Evolutionary conservation across 306 rosid genomes (phyloP), one percentile per base, ranked within the genome.

Genomic region (Inga leiocalycina): DNA sequence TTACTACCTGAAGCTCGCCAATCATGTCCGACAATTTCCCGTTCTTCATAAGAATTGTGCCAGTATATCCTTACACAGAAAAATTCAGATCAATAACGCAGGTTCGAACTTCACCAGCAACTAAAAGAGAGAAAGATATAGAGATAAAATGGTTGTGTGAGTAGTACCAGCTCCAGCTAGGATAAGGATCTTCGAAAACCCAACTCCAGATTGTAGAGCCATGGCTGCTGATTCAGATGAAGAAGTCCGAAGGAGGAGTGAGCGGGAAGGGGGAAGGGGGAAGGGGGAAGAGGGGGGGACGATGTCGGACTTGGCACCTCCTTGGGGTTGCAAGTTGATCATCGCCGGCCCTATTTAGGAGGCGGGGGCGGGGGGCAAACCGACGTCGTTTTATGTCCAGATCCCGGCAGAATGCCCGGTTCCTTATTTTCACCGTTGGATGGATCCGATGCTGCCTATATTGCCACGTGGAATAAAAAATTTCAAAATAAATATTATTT

Each of bases 121-220:
- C 27, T 12, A 15, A 48, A 16, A 67, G 45, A 24, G 4, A 45
- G 27, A 59, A 30, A 57, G 30, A 57, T 14, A 10, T 0, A 62
- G 35, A 62, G 68, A 57, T 13, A 52, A 1, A n/a, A 57, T 57
- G 64, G 30, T n/a, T 24, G 37, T 12, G 68, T 12, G 35, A 20
- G 54, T 1, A 22, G 72, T 80, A 91, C 97, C 95, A 56, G 94
- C 94, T 81, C 95, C 98, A 20, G 92, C 94, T 34, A 94, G 68
- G 83, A 92, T 32, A 56, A 93, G 76, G 76, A 93, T 66, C 92
- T 89, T 90, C 56, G 94, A 88, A 19, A 93, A 3, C 24, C 91
- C 97, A 35, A 90, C 22, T 79, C 98, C 94, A 32, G 89, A 67
- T 76, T 94, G 98, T 91, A 91, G 72, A 62, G 95, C 97, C 98